phyloP scores from a whole-genome alignment of 805 yeast genomes.

The Tetrapisispora nanseiensis region DNA sequence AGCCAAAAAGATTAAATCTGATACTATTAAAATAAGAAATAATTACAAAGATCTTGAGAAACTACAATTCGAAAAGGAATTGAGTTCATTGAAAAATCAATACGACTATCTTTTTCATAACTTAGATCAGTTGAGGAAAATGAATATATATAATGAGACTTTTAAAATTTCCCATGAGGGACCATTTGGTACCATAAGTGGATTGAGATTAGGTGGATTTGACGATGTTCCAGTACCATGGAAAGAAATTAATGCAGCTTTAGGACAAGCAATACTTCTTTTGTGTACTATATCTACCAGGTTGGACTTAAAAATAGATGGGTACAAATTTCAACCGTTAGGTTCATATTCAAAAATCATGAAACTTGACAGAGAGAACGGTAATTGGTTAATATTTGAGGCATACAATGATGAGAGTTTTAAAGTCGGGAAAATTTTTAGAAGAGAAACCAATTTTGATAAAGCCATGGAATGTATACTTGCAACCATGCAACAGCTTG shows the following conservation, averaged over 20 bases:
- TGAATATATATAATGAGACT: constrained; percentile 76
- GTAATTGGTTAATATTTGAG: constrained; percentile 39
- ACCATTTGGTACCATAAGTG: constrained; percentile 79
- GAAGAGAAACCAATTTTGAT: constrained; percentile 66
- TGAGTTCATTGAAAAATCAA: constrained; percentile 53
- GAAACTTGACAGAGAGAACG: constrained; percentile 31
- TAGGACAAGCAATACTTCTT: constrained; percentile 73
- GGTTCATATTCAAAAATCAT: constrained; percentile 74
- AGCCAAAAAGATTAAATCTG: constrained; percentile 39
- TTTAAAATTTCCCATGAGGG: constrained; percentile 81
- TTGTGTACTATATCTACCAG: constrained; percentile 53
- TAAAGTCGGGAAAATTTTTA: constrained; percentile 55
- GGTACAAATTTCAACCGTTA: constrained; percentile 65
- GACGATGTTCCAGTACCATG: constrained; percentile 60
- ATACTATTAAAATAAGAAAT: constrained; percentile 33
- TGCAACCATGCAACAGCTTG: constrained; percentile 26
- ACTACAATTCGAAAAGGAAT: constrained; percentile 39
- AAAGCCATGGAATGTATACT: constrained; percentile 71
- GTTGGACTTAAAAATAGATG: constrained; percentile 43
- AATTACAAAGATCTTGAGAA: constrained; percentile 51
- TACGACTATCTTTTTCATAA: constrained; percentile 54
- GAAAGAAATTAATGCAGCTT: constrained; percentile 85
- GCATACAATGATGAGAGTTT: constrained; percentile 63
- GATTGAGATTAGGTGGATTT: constrained; percentile 65
- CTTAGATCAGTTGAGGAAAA: constrained; percentile 57